Evolutionary conservation across 140 eudicot species (phyloP), one percentile per base, ranked within the genome.

Genomic region (Senecio squalidus): DNA sequence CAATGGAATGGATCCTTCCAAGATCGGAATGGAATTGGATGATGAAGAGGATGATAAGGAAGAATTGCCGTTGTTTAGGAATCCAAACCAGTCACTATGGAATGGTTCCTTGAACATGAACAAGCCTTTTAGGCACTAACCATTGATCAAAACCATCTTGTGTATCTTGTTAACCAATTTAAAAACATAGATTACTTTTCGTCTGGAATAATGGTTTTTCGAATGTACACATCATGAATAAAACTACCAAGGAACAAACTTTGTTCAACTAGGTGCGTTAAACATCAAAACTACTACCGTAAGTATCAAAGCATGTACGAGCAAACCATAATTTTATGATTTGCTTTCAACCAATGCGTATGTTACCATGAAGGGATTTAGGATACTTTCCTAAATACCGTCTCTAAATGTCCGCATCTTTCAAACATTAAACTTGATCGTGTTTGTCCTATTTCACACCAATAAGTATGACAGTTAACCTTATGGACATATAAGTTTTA

Each of bases 31-130:
- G 73, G 82, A 70, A 30, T 49, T 66, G 66, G 72, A 72, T 0
- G 81, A 75, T 4, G 68, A 56, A 24, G 66, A 62, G 17, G 62
- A 69, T 5, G 78, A 40, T 34, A 72, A 72, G 49, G 52, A 67
- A 38, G 82, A 71, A 16, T 65, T 71, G 58, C 64, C 74, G 4
- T 48, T 71, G 57, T 76, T 70, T 66, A 54, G 73, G 72, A 52
- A 43, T 28, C 50, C 77, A 16, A 60, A 52, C 24, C 74, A 60
- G 62, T 26, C 82, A 0, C 21, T 76, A 15, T 76, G 77, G 82
- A 71, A 71, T 46, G 81, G 81, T 20, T 76, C 77, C 0, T 54
- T 70, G 48, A 70, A 76, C 70, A 70, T 76, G 50, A 70, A 76
- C 66, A 76, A 64, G 61, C 40, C 76, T 50, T 58, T 53, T 53